Percentiles rank a stretch among this genome's conserved stretches.
Conservation (phyloP, 2,329 filamentous ascomycete genomes). For the Torrubiella hemipterigena region DNA sequence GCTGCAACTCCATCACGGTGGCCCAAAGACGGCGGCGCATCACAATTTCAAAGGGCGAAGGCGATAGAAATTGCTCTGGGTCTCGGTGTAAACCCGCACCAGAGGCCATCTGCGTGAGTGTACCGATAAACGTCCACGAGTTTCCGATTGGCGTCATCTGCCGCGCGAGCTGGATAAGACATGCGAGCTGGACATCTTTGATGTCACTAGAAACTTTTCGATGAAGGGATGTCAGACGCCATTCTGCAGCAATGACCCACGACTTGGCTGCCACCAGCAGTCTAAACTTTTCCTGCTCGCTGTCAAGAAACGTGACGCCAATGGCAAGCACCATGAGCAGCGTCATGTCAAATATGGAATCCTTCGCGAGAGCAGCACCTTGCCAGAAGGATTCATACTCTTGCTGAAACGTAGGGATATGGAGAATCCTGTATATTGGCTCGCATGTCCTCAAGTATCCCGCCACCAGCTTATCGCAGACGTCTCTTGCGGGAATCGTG, state of each 20-base stretch:
- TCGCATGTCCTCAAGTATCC: slow-evolving; percentile 3
- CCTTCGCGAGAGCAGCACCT: not conserved
- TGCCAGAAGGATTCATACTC: slow-evolving; percentile 4
- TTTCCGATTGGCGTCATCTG: slow-evolving; percentile 4
- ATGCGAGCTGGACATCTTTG: slow-evolving; percentile 3
- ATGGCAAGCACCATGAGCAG: slow-evolving; percentile 3
- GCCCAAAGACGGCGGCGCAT: slow-evolving; percentile 4
- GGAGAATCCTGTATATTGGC: slow-evolving; percentile 3
- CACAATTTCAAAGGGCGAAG: not conserved
- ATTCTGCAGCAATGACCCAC: slow-evolving; percentile 4
- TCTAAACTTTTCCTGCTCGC: not conserved
- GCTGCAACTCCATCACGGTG: slow-evolving; percentile 2
- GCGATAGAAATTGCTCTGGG: slow-evolving; percentile 1
- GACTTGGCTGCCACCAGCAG: not conserved
- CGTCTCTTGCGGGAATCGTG: not conserved
- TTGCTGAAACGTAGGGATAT: slow-evolving; percentile 2
- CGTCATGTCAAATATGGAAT: not conserved
- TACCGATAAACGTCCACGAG: slow-evolving; percentile 1
- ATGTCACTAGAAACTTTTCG: slow-evolving; percentile 2
- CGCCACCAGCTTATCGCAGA: slow-evolving; percentile 1
- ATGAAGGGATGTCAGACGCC: slow-evolving; percentile 3
- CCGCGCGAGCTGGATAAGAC: slow-evolving; percentile 2
- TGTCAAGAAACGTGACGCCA: not conserved
- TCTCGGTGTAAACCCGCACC: slow-evolving; percentile 3
- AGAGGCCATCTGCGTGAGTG: slow-evolving; percentile 4